Percentiles rank a stretch among this genome's conserved stretches.
Conservation (phyloP, 2,329 filamentous ascomycete genomes). For the Aspergillus caelatus region DNA sequence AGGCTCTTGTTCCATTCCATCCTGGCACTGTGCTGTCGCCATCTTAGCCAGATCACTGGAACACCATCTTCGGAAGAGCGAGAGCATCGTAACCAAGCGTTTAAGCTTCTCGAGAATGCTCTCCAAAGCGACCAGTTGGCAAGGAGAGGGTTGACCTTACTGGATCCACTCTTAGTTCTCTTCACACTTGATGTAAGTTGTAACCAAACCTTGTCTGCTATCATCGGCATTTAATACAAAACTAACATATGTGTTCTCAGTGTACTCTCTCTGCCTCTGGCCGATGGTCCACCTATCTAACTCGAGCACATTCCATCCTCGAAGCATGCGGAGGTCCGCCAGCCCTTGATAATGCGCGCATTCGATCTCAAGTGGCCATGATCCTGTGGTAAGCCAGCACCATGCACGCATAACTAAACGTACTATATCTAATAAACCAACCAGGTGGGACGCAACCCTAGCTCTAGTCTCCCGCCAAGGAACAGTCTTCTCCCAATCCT, state of each 20-base stretch:
- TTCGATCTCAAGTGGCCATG: conserved; percentile 35
- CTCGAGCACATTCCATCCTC: conserved; percentile 27
- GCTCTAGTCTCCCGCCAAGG: conserved; percentile 36
- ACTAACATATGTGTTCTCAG: conserved; percentile 18
- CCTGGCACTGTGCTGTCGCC: conserved; percentile 34
- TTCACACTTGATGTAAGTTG: conserved; percentile 37
- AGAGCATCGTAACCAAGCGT: conserved; percentile 22
- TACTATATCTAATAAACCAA: neutral
- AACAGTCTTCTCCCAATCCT: conserved; percentile 27
- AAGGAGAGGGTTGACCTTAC: conserved; percentile 10
- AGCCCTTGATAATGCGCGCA: conserved; percentile 21
- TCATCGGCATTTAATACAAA: neutral
- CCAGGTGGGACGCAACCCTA: conserved; percentile 33
- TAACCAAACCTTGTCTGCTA: neutral
- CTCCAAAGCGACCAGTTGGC: conserved; percentile 10
- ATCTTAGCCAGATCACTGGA: conserved; percentile 30
- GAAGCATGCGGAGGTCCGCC: conserved; percentile 21
- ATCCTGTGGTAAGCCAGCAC: conserved; percentile 30
- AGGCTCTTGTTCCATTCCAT: conserved; percentile 32
- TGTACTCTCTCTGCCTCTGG: conserved; percentile 39
- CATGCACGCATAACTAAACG: neutral
- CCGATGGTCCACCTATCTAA: conserved; percentile 32
- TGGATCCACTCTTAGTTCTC: conserved; percentile 36
- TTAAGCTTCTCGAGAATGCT: conserved; percentile 27
- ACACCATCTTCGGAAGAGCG: neutral